These are phyloP conservation scores for Cucurbita maxima DNA, from an alignment of 306 rosid species.

Conservation along the genomic window DNA sequence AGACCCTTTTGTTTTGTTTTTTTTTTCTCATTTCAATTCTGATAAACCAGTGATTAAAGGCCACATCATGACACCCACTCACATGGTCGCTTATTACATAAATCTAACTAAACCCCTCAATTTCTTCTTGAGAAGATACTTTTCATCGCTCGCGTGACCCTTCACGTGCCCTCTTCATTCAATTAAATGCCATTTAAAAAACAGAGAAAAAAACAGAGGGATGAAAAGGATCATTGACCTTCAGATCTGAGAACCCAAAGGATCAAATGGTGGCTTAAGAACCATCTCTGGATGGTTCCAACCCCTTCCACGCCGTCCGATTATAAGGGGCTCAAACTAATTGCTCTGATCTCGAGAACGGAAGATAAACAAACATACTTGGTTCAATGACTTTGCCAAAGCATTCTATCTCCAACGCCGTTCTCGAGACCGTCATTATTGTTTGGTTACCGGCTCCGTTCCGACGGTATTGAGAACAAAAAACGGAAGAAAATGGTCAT, in stretches of 20 bases:
- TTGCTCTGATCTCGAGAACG: not conserved
- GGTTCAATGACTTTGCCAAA: not conserved
- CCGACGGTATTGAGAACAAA: not conserved
- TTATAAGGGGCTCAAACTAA: not conserved
- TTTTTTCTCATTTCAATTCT: not conserved
- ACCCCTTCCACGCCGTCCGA: not conserved
- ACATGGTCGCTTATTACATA: not conserved
- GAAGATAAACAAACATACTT: not conserved
- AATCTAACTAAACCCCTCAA: not conserved
- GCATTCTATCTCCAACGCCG: slow-evolving; percentile 2
- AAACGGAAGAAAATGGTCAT: not conserved
- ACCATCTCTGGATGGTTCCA: not conserved
- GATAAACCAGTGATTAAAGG: not conserved
- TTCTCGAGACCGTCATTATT: not conserved
- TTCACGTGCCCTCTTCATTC: slow-evolving; percentile 5
- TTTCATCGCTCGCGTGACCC: slow-evolving; percentile 3
- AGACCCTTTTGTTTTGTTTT: not conserved
- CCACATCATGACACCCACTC: slow-evolving; percentile 7
- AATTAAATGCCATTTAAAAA: not conserved
- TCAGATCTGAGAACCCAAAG: slow-evolving; percentile 2
- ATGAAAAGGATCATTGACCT: not conserved
- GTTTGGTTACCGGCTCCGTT: slow-evolving; percentile 1
- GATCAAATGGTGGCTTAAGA: not conserved
- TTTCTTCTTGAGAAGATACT: slow-evolving; percentile 1
- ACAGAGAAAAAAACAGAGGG: not conserved